Base-by-base conservation (phyloP, 202 grass and related monocot genomes). In the Zoysia matrella region DNA sequence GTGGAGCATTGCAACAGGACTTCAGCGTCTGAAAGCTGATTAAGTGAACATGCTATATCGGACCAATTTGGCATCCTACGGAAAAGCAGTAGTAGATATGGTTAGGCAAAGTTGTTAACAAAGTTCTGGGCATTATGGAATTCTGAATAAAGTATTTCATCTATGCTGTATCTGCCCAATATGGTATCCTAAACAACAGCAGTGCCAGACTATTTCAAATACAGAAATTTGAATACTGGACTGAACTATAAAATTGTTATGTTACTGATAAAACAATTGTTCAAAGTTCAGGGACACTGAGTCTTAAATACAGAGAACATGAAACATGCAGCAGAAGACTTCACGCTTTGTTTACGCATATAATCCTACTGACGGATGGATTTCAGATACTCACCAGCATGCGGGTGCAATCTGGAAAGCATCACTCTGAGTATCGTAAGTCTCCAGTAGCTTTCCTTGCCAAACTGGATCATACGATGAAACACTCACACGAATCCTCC, bases 1-100 rank as follows among this genome's bases (percentile, higher is more conserved):
- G 92, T 98, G 52, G 92, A 98, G 75, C 86, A 93, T 52, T 89
- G 69, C 55, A 95, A 78, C 7, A 98, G 85, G 72, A 89, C 86
- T 80, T 98, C 92, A 40, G 86, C 71, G 47, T 98, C 92, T 0
- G 92, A 95, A 72, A 98, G 82, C 49, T 91, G 72, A 52, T 82
- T 60, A 52, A 75, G 52, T 11, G 80, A 84, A 30, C 82, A 88
- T 85, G 84, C 92, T 66, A 80, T 78, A 73, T 80, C 58, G 44
- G 72, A 73, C 92, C 88, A 95, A 68, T 91, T 11, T 42, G 79
- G 54, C 69, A 86, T 91, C 95, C 95, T 98, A 70, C 71, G 63
- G 16, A 52, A 76, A 47, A 40, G 88, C 18, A 90, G 18, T 73
- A 53, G 71, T 3, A 16, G 2, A 45, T 60, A 83, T 61, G 40